Conservation (phyloP, 1,139 yeast species). For the Debaryomyces singareniensis region DNA sequence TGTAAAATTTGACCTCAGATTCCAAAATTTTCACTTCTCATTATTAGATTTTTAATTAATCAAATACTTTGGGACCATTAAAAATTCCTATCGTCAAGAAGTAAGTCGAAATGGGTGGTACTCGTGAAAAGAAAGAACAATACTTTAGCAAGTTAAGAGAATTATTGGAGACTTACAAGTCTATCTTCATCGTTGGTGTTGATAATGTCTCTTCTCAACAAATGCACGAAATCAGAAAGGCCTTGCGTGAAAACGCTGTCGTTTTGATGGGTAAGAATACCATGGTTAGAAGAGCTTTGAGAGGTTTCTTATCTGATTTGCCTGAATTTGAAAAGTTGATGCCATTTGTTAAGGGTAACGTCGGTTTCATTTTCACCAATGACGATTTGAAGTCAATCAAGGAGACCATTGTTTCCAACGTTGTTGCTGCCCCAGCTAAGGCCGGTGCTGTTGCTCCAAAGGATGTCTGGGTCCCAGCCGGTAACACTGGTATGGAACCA, state of each 20-base stretch:
- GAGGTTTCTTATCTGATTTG: constrained; percentile 88
- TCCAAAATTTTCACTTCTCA: too few species aligned
- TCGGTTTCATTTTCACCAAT: constrained; percentile 99
- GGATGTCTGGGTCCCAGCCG: constrained; percentile 97
- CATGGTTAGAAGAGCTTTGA: constrained; percentile 99
- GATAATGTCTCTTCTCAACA: constrained; percentile 99
- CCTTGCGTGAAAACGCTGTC: constrained; percentile 90
- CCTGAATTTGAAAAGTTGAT: constrained; percentile 94
- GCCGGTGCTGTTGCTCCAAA: constrained; percentile 99
- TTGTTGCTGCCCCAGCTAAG: constrained; percentile 99
- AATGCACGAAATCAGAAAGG: constrained; percentile 99
- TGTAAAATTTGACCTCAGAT: constrained; percentile 2
- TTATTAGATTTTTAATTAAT: too few species aligned
- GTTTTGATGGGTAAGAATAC: constrained; percentile 99
- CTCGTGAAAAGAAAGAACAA: constrained; percentile 95
- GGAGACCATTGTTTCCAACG: constrained; percentile 81
- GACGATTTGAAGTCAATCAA: constrained; percentile 86
- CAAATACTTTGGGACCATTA: constrained; percentile 57
- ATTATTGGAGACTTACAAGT: constrained; percentile 93
- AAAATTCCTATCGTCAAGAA: constrained; percentile 86
- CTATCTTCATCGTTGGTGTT: constrained; percentile 97
- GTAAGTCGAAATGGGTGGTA: constrained; percentile 98
- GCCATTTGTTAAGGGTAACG: constrained; percentile 95
- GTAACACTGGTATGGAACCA: constrained; percentile 99
- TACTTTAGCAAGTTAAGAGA: constrained; percentile 94